These are phyloP conservation scores for Macrolepiota fuliginosa DNA, from an alignment of 768 basidiomycete species.

Conservation along the genomic window DNA sequence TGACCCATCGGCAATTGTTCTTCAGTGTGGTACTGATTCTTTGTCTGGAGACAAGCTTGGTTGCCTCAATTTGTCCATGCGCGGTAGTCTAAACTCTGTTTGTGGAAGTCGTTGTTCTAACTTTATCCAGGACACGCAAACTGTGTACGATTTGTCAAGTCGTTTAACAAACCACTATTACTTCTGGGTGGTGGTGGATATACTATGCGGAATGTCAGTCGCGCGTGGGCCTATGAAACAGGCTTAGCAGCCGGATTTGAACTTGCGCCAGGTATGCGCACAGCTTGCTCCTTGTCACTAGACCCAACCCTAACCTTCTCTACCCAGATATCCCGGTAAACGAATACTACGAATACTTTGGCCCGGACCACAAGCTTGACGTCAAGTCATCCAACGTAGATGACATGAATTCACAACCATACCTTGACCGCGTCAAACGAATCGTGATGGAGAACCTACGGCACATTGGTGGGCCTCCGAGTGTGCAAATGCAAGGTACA, in stretches of 20 bases:
- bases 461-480: conserved; percentile 83
- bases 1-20: conserved; percentile 89
- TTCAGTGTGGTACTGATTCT: conserved; percentile 98
- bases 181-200: conserved; percentile 97
- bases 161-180: conserved; percentile 91
- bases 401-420: conserved; percentile 90
- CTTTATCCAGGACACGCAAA: conserved; percentile 79
- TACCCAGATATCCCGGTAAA: conserved; percentile 89
- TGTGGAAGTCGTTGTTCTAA: background rate
- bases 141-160: conserved; percentile 96
- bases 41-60: conserved; percentile 95
- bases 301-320: background rate
- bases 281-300: conserved; percentile 11
- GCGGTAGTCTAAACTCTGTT: conserved; percentile 44
- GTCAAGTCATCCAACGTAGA: conserved; percentile 94
- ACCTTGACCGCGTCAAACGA: conserved; percentile 88
- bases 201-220: conserved; percentile 96
- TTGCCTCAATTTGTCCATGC: conserved; percentile 95
- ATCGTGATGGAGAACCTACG: conserved; percentile 92
- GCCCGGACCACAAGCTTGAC: conserved; percentile 94
- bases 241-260: conserved; percentile 98
- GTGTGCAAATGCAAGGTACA: conserved; percentile 87
- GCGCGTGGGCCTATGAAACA: conserved; percentile 98
- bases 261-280: conserved; percentile 65
- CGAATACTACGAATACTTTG: conserved; percentile 99